Evolutionary conservation across 1,284 basidiomycete genomes (phyloP), one percentile per base, ranked within the genome.

Genomic region (Paramarasmius palmivorus): DNA sequence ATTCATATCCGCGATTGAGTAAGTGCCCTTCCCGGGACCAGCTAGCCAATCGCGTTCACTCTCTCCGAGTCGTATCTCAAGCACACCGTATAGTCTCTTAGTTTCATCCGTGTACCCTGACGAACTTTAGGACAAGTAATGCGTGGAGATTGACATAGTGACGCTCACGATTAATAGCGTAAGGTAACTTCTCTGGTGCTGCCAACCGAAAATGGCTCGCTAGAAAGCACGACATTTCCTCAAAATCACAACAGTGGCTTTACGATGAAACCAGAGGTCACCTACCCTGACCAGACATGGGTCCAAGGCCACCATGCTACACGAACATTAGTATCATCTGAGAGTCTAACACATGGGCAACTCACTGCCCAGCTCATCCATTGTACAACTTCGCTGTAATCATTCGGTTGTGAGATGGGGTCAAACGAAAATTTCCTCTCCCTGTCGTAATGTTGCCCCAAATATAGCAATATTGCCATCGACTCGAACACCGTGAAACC

Each of bases 361-460:
- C 81, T 58, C 61, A 83, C 82, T 36, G 79, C 77, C 60, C 89
- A 93, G 72, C 92, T 90, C 45, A 92, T 84, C 91, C 90, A 93
- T 63, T 89, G 87, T 17, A 89, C 63, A 66, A 83, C 76, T 66
- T 86, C 79, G 63, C 81, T 84, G 61, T 78, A 75, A 8, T 78
- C 72, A 25, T 78, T 68, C 10, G 77, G 69, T 20, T 74, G 64
- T 38, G 72, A 68, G n/a, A 67, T 61, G 1, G 74, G 67, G 60
- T 76, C 71, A 64, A 83, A 86, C 59, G 71, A 76, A 60, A 88
- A 81, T 59, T 78, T 80, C 66, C 71, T 65, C 20, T 84, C 78
- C 53, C 69, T 76, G 61, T 85, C 83, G 62, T 83, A 86, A 58
- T 80, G 77, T 59, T 86, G 78, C 12, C 73, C 74, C 39, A 90